These are phyloP conservation scores for Colletotrichum sp. DNA, from an alignment of 2,329 filamentous ascomycete species.

Conservation along the genomic window DNA sequence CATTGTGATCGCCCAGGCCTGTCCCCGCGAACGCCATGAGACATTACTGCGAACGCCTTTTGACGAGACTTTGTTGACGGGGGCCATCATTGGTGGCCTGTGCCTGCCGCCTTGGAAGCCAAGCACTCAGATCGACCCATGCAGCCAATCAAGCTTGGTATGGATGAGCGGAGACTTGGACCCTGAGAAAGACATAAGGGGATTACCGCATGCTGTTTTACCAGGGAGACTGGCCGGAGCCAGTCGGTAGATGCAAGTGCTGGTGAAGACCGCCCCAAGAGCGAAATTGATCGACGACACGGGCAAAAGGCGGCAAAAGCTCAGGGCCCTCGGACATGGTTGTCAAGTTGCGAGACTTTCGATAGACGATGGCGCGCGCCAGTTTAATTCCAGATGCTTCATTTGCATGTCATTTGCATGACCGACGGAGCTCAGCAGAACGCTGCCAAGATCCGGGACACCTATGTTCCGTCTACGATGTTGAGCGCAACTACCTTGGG, in stretches of 20 bases:
- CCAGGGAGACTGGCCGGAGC: not conserved
- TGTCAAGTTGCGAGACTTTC: not conserved
- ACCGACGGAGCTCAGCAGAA: not conserved
- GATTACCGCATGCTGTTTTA: not conserved
- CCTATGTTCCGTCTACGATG: not conserved
- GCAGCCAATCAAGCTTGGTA: constrained; percentile 4
- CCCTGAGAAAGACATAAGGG: constrained; percentile 6
- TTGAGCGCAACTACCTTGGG: not conserved
- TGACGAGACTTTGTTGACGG: not conserved
- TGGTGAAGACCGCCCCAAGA: not conserved
- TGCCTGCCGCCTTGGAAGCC: constrained; percentile 3
- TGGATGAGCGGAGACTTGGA: not conserved
- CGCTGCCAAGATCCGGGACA: not conserved
- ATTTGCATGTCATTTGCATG: not conserved
- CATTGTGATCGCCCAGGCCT: not conserved
- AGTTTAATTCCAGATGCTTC: not conserved
- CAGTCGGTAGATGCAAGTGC: not conserved
- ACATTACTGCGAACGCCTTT: not conserved
- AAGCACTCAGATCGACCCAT: not conserved
- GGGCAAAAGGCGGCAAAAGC: not conserved
- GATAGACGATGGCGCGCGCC: not conserved
- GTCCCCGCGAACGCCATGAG: not conserved
- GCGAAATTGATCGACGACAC: not conserved
- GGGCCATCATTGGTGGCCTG: not conserved
- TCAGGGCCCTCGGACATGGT: not conserved